Evolutionary conservation across 2,329 filamentous ascomycete genomes (phyloP), one percentile per base, ranked within the genome.

Genomic region (Talaromyces albobiverticillius): DNA sequence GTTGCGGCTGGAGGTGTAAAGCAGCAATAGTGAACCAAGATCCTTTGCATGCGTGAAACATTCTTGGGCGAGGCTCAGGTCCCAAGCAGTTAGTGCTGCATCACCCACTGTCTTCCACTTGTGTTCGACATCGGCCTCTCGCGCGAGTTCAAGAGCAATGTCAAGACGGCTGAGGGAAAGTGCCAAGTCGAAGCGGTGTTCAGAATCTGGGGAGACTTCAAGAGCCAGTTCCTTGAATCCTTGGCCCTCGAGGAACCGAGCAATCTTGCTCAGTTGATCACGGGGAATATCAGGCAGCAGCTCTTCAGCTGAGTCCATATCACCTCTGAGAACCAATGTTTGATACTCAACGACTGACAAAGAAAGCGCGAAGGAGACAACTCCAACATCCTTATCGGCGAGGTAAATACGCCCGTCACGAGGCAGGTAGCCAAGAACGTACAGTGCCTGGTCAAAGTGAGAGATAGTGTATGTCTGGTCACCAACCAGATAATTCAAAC

Each of bases 71-170:
- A 97, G 83, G 4, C 82, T 79, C 31, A 99, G 81, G 64, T 99
- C 87, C 94, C 93, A 99, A 1, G 79, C 87, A 9, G 85, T 76
- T 38, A 99, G 82, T 1, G 94, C 94, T 1, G 92, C 89, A 64
- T 99, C 94, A 57, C 94, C 94, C 4, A 99, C 90, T 3, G 85
- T 92, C 81, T 97, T 97, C 94, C 94, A 99, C 75, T 96, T 96
- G 76, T 97, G 93, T 70, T 97, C 94, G 1, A 86, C 89, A 60
- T 96, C 88, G 10, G 90, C 88, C 69, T 88, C 81, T 38, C 86
- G 82, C 6, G 94, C 93, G 48, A 97, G 84, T 57, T 91, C 86
- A 3, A 96, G 81, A 0, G 93, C 93, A 65, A 93, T 89, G 38
- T 92, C 83, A 13, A 97, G 83, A 59, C 94, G 88, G 64, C 87